Evolutionary conservation across 1,139 yeast genomes (phyloP).

Genomic region (Pichia sp.): DNA sequence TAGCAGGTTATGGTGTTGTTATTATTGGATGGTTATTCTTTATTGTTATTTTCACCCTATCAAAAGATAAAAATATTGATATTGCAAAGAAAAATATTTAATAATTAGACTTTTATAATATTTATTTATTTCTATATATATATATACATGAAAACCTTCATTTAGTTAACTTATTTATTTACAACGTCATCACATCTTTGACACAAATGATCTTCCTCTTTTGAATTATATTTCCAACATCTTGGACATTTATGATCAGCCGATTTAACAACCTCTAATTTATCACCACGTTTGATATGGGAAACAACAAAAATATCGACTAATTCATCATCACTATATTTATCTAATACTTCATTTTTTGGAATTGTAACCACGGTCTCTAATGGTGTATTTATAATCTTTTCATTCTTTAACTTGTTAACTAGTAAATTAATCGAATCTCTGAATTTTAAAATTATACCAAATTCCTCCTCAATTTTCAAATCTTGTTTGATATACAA

Average conservation of each 20-base stretch:
- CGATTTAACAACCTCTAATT: constrained; percentile 30
- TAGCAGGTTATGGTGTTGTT: constrained; percentile 65
- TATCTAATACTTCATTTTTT: background rate
- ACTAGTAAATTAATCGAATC: constrained; percentile 43
- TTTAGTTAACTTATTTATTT: constrained; percentile 5
- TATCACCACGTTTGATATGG: constrained; percentile 28
- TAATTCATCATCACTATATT: constrained; percentile 24
- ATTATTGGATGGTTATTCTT: constrained; percentile 71
- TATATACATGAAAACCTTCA: background rate
- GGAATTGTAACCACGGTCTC: constrained; percentile 1
- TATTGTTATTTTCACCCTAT: constrained; percentile 55
- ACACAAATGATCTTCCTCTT: constrained; percentile 51
- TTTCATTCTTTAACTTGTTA: constrained; percentile 4
- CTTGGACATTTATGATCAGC: constrained; percentile 68
- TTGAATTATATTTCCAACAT: constrained; percentile 80
- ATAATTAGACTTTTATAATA: constrained; percentile 10
- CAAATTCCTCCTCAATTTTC: constrained; percentile 36
- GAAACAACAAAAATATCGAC: constrained; percentile 9
- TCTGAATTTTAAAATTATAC: constrained; percentile 38
- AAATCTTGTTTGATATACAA: constrained; percentile 28
- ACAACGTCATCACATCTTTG: constrained; percentile 51
- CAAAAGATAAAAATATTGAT: constrained; percentile 18
- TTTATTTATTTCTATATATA: background rate
- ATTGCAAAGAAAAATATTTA: constrained; percentile 12
- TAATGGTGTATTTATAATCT: constrained; percentile 3